Percentiles rank a stretch among this genome's conserved stretches.
Conservation (phyloP, 768 basidiomycete species). For the Butyriboletus loyo region DNA sequence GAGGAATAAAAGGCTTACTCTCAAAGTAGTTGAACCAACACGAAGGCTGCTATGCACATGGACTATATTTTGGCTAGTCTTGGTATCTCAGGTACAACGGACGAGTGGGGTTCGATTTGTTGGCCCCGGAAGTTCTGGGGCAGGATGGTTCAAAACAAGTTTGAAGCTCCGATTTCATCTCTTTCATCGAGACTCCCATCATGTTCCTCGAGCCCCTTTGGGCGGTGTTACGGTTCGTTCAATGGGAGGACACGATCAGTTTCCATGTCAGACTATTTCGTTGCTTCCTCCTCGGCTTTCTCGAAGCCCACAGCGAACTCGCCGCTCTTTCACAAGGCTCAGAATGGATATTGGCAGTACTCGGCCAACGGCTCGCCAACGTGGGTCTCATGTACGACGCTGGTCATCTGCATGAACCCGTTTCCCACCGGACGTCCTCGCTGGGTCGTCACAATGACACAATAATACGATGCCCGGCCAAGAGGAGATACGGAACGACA, state of each 20-base stretch:
- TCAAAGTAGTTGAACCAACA: not conserved
- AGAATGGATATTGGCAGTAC: not conserved
- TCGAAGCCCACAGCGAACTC: constrained; percentile 1
- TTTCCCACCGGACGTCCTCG: not conserved
- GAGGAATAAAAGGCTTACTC: not conserved
- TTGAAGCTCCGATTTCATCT: constrained; percentile 13
- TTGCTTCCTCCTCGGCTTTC: constrained; percentile 6
- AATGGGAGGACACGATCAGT: constrained; percentile 13
- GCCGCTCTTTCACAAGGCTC: not conserved
- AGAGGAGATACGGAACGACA: constrained; percentile 1
- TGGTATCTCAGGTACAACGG: no score
- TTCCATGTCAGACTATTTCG: constrained; percentile 15
- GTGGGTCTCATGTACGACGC: not conserved
- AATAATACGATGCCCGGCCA: constrained; percentile 8
- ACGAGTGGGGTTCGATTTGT: no score
- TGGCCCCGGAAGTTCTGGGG: not conserved
- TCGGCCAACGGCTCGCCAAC: not conserved
- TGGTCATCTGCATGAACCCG: not conserved
- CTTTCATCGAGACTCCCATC: not conserved
- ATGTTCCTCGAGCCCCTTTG: constrained; percentile 1
- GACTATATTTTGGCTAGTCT: not conserved
- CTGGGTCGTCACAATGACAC: not conserved
- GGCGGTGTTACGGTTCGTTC: not conserved
- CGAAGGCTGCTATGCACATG: not conserved
- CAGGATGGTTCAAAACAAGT: not conserved